phyloP scores from a whole-genome alignment of 805 yeast species.

The Candida berthetii region DNA sequence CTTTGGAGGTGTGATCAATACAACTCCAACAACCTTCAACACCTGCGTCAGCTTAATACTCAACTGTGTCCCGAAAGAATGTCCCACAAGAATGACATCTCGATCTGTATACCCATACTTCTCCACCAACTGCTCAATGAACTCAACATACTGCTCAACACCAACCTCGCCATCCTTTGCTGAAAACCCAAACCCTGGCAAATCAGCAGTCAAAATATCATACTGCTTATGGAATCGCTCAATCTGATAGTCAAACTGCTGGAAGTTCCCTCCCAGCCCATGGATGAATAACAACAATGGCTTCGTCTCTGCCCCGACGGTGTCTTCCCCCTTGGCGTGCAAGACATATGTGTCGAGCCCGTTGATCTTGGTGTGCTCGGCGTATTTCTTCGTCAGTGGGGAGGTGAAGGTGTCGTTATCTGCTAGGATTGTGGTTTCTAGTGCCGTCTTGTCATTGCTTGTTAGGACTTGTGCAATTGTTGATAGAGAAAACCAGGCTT shows the following conservation, averaged over 20 bases:
- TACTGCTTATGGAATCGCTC: conserved; percentile 56
- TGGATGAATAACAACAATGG: conserved; percentile 70
- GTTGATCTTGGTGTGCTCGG: conserved; percentile 2
- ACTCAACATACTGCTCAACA: conserved; percentile 10
- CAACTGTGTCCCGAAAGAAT: conserved; percentile 68
- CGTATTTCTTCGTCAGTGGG: neutral
- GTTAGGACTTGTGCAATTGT: conserved; percentile 1
- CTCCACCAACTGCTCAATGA: conserved; percentile 7
- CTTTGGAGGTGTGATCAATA: conserved; percentile 46
- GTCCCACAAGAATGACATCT: conserved; percentile 48
- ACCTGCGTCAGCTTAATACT: conserved; percentile 32
- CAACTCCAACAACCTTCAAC: conserved; percentile 1
- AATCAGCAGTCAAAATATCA: conserved; percentile 64
- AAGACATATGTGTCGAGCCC: conserved; percentile 7
- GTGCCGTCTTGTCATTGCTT: conserved; percentile 5
- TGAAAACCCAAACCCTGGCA: conserved; percentile 78
- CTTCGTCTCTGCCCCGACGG: conserved; percentile 24
- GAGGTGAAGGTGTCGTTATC: conserved; percentile 13
- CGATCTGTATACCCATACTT: conserved; percentile 7
- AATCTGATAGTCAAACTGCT: conserved; percentile 71
- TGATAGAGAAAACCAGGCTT: neutral
- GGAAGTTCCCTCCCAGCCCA: conserved; percentile 87
- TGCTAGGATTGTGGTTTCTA: conserved; percentile 10
- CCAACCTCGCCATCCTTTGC: neutral
- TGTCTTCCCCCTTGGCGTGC: conserved; percentile 1